phyloP scores from a whole-genome alignment of 495 filamentous ascomycete genomes.

The Filosporella fistucella region DNA sequence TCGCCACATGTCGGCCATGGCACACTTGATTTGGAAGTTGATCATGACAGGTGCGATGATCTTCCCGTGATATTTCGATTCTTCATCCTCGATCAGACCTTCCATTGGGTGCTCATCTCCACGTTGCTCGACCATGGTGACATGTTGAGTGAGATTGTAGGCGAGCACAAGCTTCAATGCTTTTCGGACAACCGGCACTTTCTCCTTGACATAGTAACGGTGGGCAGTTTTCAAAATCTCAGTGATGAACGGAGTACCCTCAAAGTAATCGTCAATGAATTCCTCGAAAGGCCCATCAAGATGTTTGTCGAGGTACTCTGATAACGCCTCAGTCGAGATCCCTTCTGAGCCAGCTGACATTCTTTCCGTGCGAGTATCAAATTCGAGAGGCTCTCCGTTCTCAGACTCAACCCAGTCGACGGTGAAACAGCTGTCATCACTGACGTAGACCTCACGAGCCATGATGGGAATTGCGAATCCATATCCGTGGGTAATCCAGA shows the following conservation, averaged over 20 bases:
- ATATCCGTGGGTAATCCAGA: slow-evolving; percentile 87
- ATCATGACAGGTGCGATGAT: slow-evolving; percentile 92
- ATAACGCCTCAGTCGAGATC: slow-evolving; percentile 67
- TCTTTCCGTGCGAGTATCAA: slow-evolving; percentile 78
- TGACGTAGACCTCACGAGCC: slow-evolving; percentile 86
- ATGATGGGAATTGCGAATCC: slow-evolving; percentile 82
- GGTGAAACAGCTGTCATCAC: slow-evolving; percentile 86
- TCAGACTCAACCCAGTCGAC: slow-evolving; percentile 85
- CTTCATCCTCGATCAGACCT: slow-evolving; percentile 73
- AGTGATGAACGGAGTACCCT: slow-evolving; percentile 86
- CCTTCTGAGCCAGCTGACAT: slow-evolving; percentile 82
- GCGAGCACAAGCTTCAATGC: slow-evolving; percentile 86
- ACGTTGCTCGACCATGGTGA: slow-evolving; percentile 85
- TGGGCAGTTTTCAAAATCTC: slow-evolving; percentile 92
- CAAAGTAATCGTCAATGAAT: slow-evolving; percentile 91
- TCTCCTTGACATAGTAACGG: slow-evolving; percentile 79
- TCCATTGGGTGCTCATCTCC: slow-evolving; percentile 72
- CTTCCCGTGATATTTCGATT: slow-evolving; percentile 80
- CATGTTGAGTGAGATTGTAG: slow-evolving; percentile 87
- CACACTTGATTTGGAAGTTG: slow-evolving; percentile 96
- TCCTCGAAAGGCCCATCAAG: slow-evolving; percentile 84
- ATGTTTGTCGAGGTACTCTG: slow-evolving; percentile 88
- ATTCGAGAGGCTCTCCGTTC: slow-evolving; percentile 63
- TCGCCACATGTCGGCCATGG: slow-evolving; percentile 93
- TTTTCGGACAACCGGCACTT: slow-evolving; percentile 81